Evolutionary conservation across 2,329 filamentous ascomycete genomes (phyloP).

Genomic region (Neopestalotiopsis rosae): DNA sequence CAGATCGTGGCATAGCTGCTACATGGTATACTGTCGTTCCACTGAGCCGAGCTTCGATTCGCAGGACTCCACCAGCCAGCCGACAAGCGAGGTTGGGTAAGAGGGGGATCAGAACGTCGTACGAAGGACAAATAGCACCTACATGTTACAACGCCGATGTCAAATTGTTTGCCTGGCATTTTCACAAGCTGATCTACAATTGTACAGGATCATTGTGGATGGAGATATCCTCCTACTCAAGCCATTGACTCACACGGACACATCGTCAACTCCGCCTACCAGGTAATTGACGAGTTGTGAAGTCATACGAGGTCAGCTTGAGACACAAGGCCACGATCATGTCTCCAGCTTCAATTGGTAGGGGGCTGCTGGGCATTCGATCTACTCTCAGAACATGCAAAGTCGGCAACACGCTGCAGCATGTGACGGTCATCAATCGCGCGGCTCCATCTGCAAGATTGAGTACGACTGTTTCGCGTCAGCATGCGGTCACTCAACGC

Average conservation of each 20-base stretch:
- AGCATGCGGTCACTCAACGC: background rate
- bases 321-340: background rate
- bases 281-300: too few relatives aligned
- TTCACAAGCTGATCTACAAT: too few relatives aligned
- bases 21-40: too few relatives aligned
- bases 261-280: too few relatives aligned
- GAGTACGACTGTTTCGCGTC: background rate
- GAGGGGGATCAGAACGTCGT: background rate
- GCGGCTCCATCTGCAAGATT: background rate
- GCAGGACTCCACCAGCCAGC: too few relatives aligned
- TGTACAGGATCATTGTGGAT: too few relatives aligned
- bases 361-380: background rate
- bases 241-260: background rate
- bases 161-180: too few relatives aligned
- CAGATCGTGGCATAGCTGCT: too few relatives aligned
- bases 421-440: background rate
- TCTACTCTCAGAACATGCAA: background rate
- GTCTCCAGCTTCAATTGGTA: background rate
- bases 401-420: background rate
- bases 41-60: too few relatives aligned
- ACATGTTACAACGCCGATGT: background rate
- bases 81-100: too few relatives aligned
- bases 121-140: background rate
- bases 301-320: background rate
- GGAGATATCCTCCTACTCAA: too few relatives aligned